These are phyloP conservation scores for Keithomyces neogunnii DNA, from an alignment of 2,329 filamentous ascomycete species.

Conservation along the genomic window DNA sequence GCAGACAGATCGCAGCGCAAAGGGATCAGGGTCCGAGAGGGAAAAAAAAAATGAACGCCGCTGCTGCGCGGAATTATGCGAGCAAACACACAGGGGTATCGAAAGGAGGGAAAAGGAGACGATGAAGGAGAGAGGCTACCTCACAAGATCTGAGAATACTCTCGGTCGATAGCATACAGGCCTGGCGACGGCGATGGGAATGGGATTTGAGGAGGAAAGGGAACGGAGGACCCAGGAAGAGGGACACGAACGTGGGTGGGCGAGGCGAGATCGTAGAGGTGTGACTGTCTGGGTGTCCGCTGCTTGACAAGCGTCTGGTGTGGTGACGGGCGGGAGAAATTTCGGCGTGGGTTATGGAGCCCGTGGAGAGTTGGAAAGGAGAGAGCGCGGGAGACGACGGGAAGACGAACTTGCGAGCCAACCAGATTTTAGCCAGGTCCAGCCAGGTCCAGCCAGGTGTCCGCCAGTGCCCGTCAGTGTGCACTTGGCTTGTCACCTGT, in stretches of 20 bases:
- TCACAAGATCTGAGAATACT: neutral
- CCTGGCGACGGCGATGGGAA: constrained; percentile 3
- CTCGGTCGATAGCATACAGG: constrained; percentile 1
- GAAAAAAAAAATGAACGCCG: constrained; percentile 9
- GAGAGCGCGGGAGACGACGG: constrained; percentile 10
- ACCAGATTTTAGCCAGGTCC: neutral
- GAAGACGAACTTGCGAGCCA: constrained; percentile 7
- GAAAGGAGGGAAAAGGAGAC: constrained; percentile 3
- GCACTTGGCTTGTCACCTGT: neutral
- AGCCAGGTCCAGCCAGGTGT: neutral
- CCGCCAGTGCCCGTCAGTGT: constrained; percentile 5
- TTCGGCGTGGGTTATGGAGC: constrained; percentile 10
- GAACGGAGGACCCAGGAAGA: constrained; percentile 7
- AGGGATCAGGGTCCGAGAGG: constrained; percentile 2
- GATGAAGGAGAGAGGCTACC: constrained; percentile 4
- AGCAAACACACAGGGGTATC: constrained; percentile 11
- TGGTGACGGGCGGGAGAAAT: constrained; percentile 10
- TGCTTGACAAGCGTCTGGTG: neutral
- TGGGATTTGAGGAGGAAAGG: neutral
- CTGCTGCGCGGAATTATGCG: constrained; percentile 8
- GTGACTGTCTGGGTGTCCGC: neutral
- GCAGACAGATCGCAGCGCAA: neutral
- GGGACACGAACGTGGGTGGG: constrained; percentile 9
- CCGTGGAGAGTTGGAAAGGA: constrained; percentile 10
- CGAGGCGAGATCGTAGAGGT: constrained; percentile 10